Conservation (phyloP, 441 rosid species). For the Biscutella laevigata region DNA sequence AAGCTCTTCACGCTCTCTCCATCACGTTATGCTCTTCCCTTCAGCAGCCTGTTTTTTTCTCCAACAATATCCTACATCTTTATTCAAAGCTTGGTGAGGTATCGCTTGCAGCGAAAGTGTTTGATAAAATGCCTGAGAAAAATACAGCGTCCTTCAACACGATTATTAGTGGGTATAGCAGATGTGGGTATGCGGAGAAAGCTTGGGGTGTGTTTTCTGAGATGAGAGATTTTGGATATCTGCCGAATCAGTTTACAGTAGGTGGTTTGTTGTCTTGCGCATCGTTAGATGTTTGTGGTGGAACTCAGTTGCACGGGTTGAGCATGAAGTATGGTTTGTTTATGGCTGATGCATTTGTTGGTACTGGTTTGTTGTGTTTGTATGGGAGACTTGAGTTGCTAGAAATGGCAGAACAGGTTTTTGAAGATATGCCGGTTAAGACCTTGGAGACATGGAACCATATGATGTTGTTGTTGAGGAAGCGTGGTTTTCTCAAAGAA, state of each 20-base stretch:
- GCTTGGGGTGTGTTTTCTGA: conserved; percentile 33
- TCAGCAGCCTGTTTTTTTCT: conserved; percentile 39
- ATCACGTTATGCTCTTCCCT: conserved; percentile 34
- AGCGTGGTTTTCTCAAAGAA: conserved; percentile 37
- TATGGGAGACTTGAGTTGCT: conserved; percentile 51
- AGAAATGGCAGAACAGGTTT: conserved; percentile 37
- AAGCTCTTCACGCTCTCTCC: conserved; percentile 57
- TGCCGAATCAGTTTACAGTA: conserved; percentile 45
- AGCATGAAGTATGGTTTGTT: conserved; percentile 52
- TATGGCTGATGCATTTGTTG: conserved; percentile 50
- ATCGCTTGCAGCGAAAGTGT: conserved; percentile 39
- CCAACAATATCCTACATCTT: conserved; percentile 42
- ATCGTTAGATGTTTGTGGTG: conserved; percentile 31
- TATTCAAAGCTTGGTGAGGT: conserved; percentile 32
- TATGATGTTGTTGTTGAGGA: conserved; percentile 51
- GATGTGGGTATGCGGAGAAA: conserved; percentile 29
- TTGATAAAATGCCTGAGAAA: conserved; percentile 56
- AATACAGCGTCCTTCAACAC: conserved; percentile 40
- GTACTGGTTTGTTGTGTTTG: conserved; percentile 54
- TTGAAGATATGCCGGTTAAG: conserved; percentile 57
- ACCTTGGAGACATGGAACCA: conserved; percentile 69
- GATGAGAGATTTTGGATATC: conserved; percentile 46
- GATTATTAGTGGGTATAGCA: conserved; percentile 40
- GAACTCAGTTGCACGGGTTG: conserved; percentile 55
- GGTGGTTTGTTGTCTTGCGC: conserved; percentile 50